Conservation (phyloP, 1,139 yeast genomes). For the Meyerozyma carpophila region DNA sequence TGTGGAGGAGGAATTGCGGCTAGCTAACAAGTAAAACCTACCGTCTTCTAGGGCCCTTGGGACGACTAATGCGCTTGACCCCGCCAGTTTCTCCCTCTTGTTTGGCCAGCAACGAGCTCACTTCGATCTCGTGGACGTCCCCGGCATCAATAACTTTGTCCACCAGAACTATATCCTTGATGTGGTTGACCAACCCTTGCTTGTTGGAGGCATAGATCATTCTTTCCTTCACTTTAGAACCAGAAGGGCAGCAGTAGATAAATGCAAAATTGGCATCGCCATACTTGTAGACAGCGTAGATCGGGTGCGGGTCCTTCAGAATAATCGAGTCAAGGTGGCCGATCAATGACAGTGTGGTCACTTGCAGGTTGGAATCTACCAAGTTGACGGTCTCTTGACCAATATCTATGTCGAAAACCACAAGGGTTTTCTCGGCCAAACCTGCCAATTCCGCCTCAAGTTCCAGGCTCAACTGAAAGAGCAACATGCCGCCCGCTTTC, state of each 20-base stretch:
- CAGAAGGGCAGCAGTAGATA: slow-evolving; percentile 85
- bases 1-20: slow-evolving; percentile 16
- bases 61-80: slow-evolving; percentile 30
- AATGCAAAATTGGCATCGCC: slow-evolving; percentile 38
- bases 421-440: slow-evolving; percentile 14
- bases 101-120: slow-evolving; percentile 21
- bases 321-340: not conserved
- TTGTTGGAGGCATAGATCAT: slow-evolving; percentile 90
- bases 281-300: slow-evolving; percentile 54
- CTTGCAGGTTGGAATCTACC: slow-evolving; percentile 4
- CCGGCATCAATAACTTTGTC: slow-evolving; percentile 59
- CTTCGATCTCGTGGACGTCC: slow-evolving; percentile 60
- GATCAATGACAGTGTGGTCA: not conserved
- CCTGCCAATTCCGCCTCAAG: slow-evolving; percentile 20
- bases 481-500: slow-evolving; percentile 12
- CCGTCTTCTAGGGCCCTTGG: slow-evolving; percentile 53
- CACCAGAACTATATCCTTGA: slow-evolving; percentile 24
- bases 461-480: slow-evolving; percentile 23
- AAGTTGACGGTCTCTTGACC: slow-evolving; percentile 23
- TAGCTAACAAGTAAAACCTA: slow-evolving; percentile 9
- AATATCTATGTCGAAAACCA: slow-evolving; percentile 30
- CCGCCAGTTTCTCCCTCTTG: slow-evolving; percentile 4
- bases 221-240: slow-evolving; percentile 83
- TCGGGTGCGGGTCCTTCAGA: slow-evolving; percentile 20
- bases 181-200: slow-evolving; percentile 54